Evolutionary conservation across 495 filamentous ascomycete species (phyloP).

Genomic region (Chlorociboria aeruginascens): DNA sequence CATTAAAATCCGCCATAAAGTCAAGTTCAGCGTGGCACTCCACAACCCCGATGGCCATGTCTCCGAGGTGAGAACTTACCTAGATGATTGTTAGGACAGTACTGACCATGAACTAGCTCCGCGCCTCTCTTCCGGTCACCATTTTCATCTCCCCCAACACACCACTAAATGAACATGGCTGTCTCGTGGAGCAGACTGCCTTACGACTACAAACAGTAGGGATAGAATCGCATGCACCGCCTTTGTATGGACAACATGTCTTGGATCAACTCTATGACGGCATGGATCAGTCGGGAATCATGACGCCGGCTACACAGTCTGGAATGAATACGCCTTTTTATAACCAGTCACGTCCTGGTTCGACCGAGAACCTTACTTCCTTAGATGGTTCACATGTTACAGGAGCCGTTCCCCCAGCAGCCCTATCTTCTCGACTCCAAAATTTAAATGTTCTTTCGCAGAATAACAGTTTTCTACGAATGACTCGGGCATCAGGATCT

Average conservation of each 20-base stretch:
- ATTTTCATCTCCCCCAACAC: constrained; percentile 92
- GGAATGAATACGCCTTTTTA: constrained; percentile 66
- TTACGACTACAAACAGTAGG: constrained; percentile 26
- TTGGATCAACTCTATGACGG: constrained; percentile 85
- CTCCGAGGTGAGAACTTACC: constrained; percentile 53
- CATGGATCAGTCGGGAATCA: constrained; percentile 60
- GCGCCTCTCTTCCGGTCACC: constrained; percentile 72
- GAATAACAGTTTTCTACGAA: constrained; percentile 16
- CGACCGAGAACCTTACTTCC: constrained; percentile 60
- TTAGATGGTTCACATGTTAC: constrained; percentile 12
- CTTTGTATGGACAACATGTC: constrained; percentile 74
- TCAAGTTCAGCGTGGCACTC: constrained; percentile 74
- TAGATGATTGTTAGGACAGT: not conserved
- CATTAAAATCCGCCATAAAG: constrained; percentile 79
- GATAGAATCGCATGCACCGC: constrained; percentile 53
- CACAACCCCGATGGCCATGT: constrained; percentile 90
- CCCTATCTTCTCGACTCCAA: constrained; percentile 50
- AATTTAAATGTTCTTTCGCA: constrained; percentile 38
- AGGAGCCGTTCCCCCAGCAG: constrained; percentile 46
- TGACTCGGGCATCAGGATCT: constrained; percentile 7
- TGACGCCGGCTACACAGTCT: constrained; percentile 61
- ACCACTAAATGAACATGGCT: constrained; percentile 69
- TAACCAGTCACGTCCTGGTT: constrained; percentile 61
- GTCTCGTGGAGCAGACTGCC: constrained; percentile 44
- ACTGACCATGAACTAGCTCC: constrained; percentile 34